Evolutionary conservation across 805 yeast genomes (phyloP), one percentile per base, ranked within the genome.

Genomic region (Ogataea salicorniae): DNA sequence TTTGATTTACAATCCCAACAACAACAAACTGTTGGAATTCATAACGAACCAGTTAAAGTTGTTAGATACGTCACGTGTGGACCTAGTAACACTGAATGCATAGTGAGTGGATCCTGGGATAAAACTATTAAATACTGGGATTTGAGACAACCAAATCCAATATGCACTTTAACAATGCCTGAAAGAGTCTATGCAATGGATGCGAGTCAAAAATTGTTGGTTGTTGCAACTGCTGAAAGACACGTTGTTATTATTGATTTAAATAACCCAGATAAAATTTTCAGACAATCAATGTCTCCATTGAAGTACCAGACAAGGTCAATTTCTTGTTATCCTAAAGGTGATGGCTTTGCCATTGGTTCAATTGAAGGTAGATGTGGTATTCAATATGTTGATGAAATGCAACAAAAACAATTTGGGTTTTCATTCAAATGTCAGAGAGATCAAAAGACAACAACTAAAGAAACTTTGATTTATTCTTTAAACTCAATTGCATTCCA

Each of bases 381-480:
- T 14, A 83, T 94, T 57, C 96, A 89, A 63, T 94, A 91, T 64
- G 81, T 92, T 46, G 95, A 87, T 59, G 96, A 88, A 22, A 75
- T 74, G 45, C 89, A 85, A 57, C 95, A 85, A 60, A 74, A 75
- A 47, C 77, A 80, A 56, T 64, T 65, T 34, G 94, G 94, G 3
- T 94, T 92, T 65, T 84, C 97, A 5, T 94, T 94, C 77, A 87
- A 88, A 64, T 94, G 99, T 68, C 99, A 94, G 64, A 80, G 99
- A 57, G 89, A 84, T 60, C 71, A 74, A 34, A 75, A 82, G 39
- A 69, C 84, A 16, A 59, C 67, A 29, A 60, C 74, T 47, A 69
- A 77, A 39, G 91, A 85, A 59, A 77, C 83, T 20, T 77, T 77
- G 39, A 83, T 92, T 33, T 92, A 83, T 63, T 70, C 96, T 1